Conservation (phyloP, 1,139 yeast genomes). For the Yamadazyma dushanensis region DNA sequence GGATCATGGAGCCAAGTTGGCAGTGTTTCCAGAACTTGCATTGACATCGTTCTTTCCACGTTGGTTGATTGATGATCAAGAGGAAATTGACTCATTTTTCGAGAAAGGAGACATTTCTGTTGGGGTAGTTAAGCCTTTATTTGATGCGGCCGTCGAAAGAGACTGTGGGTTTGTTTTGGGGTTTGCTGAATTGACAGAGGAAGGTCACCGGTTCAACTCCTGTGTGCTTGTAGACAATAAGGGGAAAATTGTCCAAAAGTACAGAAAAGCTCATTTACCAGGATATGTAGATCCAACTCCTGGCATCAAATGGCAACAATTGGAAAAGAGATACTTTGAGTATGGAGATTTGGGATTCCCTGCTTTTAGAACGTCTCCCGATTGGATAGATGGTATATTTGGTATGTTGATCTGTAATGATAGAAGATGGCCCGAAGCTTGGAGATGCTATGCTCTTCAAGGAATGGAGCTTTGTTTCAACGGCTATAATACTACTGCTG, state of each 20-base stretch:
- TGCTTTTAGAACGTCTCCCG: slow-evolving; percentile 25
- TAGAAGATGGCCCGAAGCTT: slow-evolving; percentile 39
- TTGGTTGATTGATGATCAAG: slow-evolving; percentile 26
- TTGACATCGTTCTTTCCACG: slow-evolving; percentile 27
- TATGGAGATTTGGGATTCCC: slow-evolving; percentile 29
- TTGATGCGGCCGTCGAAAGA: slow-evolving; percentile 26
- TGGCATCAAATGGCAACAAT: slow-evolving; percentile 29
- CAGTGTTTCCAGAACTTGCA: slow-evolving; percentile 26
- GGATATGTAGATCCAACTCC: slow-evolving; percentile 27
- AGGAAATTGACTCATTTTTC: slow-evolving; percentile 31
- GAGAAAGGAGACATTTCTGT: slow-evolving; percentile 31
- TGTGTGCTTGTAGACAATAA: slow-evolving; percentile 27
- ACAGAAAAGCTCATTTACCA: slow-evolving; percentile 32
- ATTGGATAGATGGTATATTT: slow-evolving; percentile 30
- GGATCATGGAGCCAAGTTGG: slow-evolving; percentile 21
- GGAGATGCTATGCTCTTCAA: slow-evolving; percentile 32
- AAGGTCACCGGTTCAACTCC: slow-evolving; percentile 31
- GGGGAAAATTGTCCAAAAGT: slow-evolving; percentile 20
- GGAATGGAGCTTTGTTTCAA: slow-evolving; percentile 29
- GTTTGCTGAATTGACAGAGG: slow-evolving; percentile 35
- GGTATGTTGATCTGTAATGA: slow-evolving; percentile 37
- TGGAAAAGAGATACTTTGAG: slow-evolving; percentile 34
- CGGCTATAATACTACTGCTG: slow-evolving; percentile 30
- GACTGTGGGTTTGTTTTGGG: slow-evolving; percentile 32
- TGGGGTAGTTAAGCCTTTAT: slow-evolving; percentile 26